Conservation (phyloP, 1,139 yeast genomes). For the Yamadazyma jaroonii region DNA sequence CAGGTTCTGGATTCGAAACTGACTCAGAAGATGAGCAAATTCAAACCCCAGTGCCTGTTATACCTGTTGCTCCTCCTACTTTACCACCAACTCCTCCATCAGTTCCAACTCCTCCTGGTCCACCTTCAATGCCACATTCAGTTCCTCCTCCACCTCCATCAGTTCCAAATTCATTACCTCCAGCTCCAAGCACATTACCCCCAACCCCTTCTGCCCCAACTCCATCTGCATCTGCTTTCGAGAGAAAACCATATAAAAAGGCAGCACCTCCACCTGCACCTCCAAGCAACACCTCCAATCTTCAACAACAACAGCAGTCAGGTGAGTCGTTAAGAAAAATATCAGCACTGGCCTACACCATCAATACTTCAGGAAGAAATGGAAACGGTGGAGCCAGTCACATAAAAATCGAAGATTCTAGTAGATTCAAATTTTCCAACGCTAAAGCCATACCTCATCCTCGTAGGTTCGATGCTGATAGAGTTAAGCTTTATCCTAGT, state of each 20-base stretch:
- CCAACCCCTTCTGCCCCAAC: constrained; percentile 11
- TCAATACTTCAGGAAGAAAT: constrained; percentile 22
- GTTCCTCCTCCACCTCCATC: constrained; percentile 11
- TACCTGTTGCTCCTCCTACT: constrained; percentile 9
- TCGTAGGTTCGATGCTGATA: constrained; percentile 48
- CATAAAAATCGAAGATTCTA: constrained; percentile 60
- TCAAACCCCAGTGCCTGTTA: constrained; percentile 10
- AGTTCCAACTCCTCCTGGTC: constrained; percentile 9
- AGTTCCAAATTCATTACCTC: constrained; percentile 11
- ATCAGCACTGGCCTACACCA: constrained; percentile 59
- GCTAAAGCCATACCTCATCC: constrained; percentile 78
- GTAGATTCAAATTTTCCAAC: constrained; percentile 70
- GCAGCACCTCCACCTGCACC: constrained; percentile 21
- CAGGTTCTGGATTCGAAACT: constrained; percentile 10
- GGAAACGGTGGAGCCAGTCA: constrained; percentile 19
- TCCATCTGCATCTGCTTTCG: constrained; percentile 11
- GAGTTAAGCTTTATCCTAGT: constrained; percentile 80
- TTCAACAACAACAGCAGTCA: constrained; percentile 45
- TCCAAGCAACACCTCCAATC: constrained; percentile 18
- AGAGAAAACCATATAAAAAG: constrained; percentile 16
- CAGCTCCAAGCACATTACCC: constrained; percentile 10
- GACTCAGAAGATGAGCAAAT: constrained; percentile 12
- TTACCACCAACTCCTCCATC: constrained; percentile 7
- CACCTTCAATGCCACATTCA: constrained; percentile 10
- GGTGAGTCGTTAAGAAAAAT: constrained; percentile 54